phyloP scores from a whole-genome alignment of 106 monocot genomes.

The Dioscorea zingiberensis region DNA sequence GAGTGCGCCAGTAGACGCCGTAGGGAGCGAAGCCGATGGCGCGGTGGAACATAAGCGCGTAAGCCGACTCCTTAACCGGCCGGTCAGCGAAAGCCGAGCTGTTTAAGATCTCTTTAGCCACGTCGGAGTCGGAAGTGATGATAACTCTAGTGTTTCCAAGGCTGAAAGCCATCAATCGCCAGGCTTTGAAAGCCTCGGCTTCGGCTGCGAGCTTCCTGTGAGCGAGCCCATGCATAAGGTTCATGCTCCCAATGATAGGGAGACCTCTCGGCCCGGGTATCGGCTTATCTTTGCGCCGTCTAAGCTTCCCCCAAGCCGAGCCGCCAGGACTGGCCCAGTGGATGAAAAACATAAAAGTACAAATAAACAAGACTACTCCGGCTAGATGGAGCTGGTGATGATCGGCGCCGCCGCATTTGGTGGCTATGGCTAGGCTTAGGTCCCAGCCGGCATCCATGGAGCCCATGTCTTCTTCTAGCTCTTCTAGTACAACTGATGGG shows the following conservation, averaged over 20 bases:
- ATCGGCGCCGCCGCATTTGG: slow-evolving; percentile 11
- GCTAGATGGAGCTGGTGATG: slow-evolving; percentile 1
- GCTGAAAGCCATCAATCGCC: slow-evolving; percentile 55
- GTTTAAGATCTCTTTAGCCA: slow-evolving; percentile 58
- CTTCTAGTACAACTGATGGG: too few species aligned
- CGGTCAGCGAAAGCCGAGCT: slow-evolving; percentile 57
- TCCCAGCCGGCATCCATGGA: slow-evolving; percentile 12
- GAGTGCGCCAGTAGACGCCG: slow-evolving; percentile 60
- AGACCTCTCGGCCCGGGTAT: slow-evolving; percentile 52
- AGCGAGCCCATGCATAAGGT: slow-evolving; percentile 49
- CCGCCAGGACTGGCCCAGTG: slow-evolving; percentile 45
- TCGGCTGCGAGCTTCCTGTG: slow-evolving; percentile 40
- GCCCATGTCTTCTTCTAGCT: background rate
- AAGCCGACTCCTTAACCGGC: slow-evolving; percentile 58
- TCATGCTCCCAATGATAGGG: slow-evolving; percentile 60
- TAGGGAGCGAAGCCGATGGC: slow-evolving; percentile 77
- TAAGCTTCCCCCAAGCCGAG: slow-evolving; percentile 39
- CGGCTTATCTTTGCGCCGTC: too few species aligned
- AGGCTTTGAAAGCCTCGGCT: slow-evolving; percentile 14
- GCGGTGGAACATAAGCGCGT: slow-evolving; percentile 61
- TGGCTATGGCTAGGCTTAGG: slow-evolving; percentile 12
- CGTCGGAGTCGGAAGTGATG: slow-evolving; percentile 36
- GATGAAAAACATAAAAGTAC: slow-evolving; percentile 16
- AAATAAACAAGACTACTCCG: background rate
- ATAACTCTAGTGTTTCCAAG: slow-evolving; percentile 37